These are phyloP conservation scores for Paracorniculantispora psalliotae DNA, from an alignment of 2,329 filamentous ascomycete genomes.

Conservation along the genomic window DNA sequence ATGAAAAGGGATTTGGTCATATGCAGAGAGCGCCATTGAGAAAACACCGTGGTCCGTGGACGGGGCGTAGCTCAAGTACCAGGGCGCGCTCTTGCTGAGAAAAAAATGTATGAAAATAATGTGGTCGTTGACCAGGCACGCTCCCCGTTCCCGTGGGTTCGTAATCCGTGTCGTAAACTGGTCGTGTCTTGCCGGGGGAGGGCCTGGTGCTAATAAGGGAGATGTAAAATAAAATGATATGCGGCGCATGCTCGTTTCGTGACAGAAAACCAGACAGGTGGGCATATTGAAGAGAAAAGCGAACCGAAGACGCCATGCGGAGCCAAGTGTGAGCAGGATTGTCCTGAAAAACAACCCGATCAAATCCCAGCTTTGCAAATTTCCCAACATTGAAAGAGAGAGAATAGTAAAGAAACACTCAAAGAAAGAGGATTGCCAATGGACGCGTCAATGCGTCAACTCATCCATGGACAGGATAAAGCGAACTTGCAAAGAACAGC, in stretches of 20 bases:
- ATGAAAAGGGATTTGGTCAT: constrained; percentile 15
- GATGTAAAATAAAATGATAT: constrained; percentile 10
- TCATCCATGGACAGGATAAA: neutral
- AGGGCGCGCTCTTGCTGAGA: constrained; percentile 27
- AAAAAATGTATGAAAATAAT: constrained; percentile 18
- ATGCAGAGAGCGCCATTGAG: constrained; percentile 22
- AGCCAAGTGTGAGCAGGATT: constrained; percentile 16
- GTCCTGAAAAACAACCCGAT: constrained; percentile 18
- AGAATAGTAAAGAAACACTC: constrained; percentile 19
- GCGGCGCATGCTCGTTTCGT: neutral
- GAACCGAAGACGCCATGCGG: constrained; percentile 27
- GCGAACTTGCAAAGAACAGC: constrained; percentile 1
- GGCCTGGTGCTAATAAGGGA: constrained; percentile 9
- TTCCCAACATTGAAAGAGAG: constrained; percentile 26
- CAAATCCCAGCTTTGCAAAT: constrained; percentile 22
- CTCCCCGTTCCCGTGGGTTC: constrained; percentile 9
- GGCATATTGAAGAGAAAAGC: constrained; percentile 19
- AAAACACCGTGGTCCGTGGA: constrained; percentile 21
- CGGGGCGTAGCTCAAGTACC: constrained; percentile 19
- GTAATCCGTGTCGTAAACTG: constrained; percentile 11
- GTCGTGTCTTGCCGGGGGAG: constrained; percentile 5
- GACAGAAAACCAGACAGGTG: neutral
- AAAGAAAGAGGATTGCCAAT: constrained; percentile 22
- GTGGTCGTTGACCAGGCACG: constrained; percentile 17
- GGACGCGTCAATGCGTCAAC: constrained; percentile 1